These are phyloP conservation scores for Penicillium sp. DNA, from an alignment of 2,329 filamentous ascomycete genomes.

Conservation along the genomic window DNA sequence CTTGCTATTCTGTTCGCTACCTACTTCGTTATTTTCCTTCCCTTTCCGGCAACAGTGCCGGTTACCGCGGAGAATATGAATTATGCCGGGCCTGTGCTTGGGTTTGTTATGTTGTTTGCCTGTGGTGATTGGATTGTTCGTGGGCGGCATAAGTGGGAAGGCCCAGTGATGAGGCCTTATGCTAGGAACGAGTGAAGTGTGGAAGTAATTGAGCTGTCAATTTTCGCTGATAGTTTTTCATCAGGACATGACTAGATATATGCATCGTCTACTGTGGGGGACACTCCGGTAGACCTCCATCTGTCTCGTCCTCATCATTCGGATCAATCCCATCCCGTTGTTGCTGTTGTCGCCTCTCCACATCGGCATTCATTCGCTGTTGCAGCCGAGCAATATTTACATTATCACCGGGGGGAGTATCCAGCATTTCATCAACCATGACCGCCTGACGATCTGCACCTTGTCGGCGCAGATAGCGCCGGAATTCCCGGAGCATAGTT, in stretches of 20 bases:
- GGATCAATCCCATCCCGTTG: not conserved
- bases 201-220: not conserved
- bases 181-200: not conserved
- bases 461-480: not conserved
- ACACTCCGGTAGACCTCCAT: not conserved
- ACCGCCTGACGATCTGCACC: not conserved
- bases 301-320: not conserved
- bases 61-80: constrained; percentile 38
- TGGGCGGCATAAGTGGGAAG: constrained; percentile 24
- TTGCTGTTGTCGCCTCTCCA: not conserved
- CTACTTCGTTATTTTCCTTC: constrained; percentile 31
- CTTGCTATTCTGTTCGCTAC: constrained; percentile 31
- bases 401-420: not conserved
- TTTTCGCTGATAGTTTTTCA: not conserved
- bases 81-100: constrained; percentile 29
- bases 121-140: constrained; percentile 25
- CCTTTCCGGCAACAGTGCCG: constrained; percentile 31
- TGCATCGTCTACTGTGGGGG: not conserved
- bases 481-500: not conserved
- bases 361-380: not conserved
- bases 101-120: constrained; percentile 25
- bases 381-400: not conserved
- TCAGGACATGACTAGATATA: not conserved
- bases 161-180: constrained; percentile 18
- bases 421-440: not conserved